Percentiles rank a stretch among this genome's conserved stretches.
Conservation (phyloP, 2,329 filamentous ascomycete species). For the Aspergillus tanneri region DNA sequence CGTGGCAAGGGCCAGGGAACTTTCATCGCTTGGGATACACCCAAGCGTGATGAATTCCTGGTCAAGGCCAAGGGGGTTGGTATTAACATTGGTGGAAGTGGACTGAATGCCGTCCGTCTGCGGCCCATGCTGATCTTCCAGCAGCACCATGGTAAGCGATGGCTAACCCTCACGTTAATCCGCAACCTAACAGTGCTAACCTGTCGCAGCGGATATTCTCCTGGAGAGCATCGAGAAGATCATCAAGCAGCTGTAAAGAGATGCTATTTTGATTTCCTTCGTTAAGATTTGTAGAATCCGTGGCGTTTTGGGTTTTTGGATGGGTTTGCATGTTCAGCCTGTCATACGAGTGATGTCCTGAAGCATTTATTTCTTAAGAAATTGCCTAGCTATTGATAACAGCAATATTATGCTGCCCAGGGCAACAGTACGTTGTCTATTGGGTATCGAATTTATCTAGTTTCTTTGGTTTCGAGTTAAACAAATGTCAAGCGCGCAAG, state of each 20-base stretch:
- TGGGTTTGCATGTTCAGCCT: slow-evolving; percentile 19
- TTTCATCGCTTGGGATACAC: slow-evolving; percentile 89
- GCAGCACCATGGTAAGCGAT: slow-evolving; percentile 68
- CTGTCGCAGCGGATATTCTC: slow-evolving; percentile 66
- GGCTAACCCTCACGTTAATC: slow-evolving; percentile 5
- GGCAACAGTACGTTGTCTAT: slow-evolving; percentile 1
- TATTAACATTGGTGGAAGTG: slow-evolving; percentile 84
- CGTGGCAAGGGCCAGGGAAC: slow-evolving; percentile 85
- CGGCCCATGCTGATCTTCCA: slow-evolving; percentile 92
- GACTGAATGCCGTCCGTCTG: slow-evolving; percentile 71
- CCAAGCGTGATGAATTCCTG: slow-evolving; percentile 75
- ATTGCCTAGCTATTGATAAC: slow-evolving; percentile 1
- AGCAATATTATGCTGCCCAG: slow-evolving; percentile 5
- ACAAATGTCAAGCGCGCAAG: neutral
- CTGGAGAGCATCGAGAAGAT: slow-evolving; percentile 76
- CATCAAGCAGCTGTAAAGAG: slow-evolving; percentile 48
- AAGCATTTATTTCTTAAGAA: neutral
- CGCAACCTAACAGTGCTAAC: slow-evolving; percentile 22
- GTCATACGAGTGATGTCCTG: slow-evolving; percentile 12
- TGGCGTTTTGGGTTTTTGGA: slow-evolving; percentile 18
- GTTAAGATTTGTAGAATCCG: slow-evolving; percentile 7
- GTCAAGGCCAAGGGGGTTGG: slow-evolving; percentile 74
- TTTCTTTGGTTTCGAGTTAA: neutral
- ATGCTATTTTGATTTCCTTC: slow-evolving; percentile 6
- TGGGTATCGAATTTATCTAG: slow-evolving; percentile 12